A percentile compares a stretch with the other conserved stretches of the same genome.
These are phyloP conservation scores for Hippophae gyantsensis DNA, from an alignment of 306 rosid species.

Conservation along the genomic window DNA sequence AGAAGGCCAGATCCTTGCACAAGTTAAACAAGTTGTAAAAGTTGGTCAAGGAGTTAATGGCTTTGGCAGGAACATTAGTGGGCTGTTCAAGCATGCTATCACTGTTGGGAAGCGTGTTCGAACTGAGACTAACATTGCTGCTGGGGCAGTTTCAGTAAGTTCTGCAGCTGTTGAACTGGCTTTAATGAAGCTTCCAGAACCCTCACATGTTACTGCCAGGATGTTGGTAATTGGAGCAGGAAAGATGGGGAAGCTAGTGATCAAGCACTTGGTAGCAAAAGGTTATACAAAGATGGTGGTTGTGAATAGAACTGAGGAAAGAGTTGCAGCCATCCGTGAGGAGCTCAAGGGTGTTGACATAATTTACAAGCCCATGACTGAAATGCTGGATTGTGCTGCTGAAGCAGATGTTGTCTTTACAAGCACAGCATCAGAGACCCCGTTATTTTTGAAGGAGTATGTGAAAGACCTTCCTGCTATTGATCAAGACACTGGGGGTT, in stretches of 20 bases:
- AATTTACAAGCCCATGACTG: constrained; percentile 76
- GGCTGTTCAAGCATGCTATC: constrained; percentile 94
- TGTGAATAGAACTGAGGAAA: constrained; percentile 81
- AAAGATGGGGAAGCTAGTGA: constrained; percentile 97
- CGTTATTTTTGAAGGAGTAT: constrained; percentile 61
- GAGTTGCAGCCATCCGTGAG: constrained; percentile 66
- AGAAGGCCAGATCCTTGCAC: constrained; percentile 98
- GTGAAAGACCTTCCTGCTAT: constrained; percentile 67
- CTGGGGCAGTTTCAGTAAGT: constrained; percentile 98
- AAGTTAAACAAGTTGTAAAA: constrained; percentile 96
- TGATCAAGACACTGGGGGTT: constrained; percentile 55
- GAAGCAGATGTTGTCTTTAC: constrained; percentile 86
- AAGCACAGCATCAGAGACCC: constrained; percentile 88
- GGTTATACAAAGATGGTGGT: constrained; percentile 84
- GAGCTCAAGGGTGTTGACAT: constrained; percentile 67
- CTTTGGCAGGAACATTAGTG: constrained; percentile 91
- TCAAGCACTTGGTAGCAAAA: constrained; percentile 89
- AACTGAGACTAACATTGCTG: constrained; percentile 90
- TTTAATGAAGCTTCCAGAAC: constrained; percentile 74
- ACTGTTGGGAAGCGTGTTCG: constrained; percentile 97
- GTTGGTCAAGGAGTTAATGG: constrained; percentile 95
- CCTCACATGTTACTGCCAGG: constrained; percentile 51
- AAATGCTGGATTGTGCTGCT: constrained; percentile 59
- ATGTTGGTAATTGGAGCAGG: constrained; percentile 94
- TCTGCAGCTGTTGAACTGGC: constrained; percentile 97